Conservation (phyloP, 2,329 filamentous ascomycete genomes). For the Colletotrichum sansevieriae region DNA sequence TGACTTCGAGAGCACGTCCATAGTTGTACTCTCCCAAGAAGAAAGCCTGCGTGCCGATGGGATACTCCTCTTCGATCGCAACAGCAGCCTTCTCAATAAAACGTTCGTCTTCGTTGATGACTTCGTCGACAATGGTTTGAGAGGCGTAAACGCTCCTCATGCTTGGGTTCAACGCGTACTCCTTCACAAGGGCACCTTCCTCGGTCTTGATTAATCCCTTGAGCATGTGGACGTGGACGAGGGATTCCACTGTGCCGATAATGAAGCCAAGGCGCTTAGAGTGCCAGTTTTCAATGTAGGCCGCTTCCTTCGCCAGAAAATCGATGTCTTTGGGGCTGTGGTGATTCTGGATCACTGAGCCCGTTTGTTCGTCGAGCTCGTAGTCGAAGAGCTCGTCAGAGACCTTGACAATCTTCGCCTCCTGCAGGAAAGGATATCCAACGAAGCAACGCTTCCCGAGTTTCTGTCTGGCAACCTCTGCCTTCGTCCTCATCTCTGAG, state of each 20-base stretch:
- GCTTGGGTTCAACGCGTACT: slow-evolving; percentile 88
- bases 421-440: slow-evolving; percentile 94
- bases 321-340: slow-evolving; percentile 83
- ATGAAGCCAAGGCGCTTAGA: slow-evolving; percentile 91
- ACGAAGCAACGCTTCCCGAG: slow-evolving; percentile 90
- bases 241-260: slow-evolving; percentile 86
- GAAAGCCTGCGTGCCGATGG: slow-evolving; percentile 84
- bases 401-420: slow-evolving; percentile 89
- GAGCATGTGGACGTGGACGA: slow-evolving; percentile 93
- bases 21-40: slow-evolving; percentile 96
- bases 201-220: slow-evolving; percentile 93
- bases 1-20: slow-evolving; percentile 88
- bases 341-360: slow-evolving; percentile 74
- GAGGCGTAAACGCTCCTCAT: slow-evolving; percentile 92
- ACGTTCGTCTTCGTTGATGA: slow-evolving; percentile 89
- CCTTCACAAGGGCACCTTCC: slow-evolving; percentile 90
- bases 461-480: slow-evolving; percentile 80
- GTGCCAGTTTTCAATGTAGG: slow-evolving; percentile 86
- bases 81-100: slow-evolving; percentile 93
- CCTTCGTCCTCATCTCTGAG: slow-evolving; percentile 77
- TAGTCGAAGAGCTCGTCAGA: slow-evolving; percentile 97
- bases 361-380: slow-evolving; percentile 74
- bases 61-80: slow-evolving; percentile 92
- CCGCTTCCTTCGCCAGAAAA: slow-evolving; percentile 86
- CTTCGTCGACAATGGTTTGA: slow-evolving; percentile 90